A percentile compares a stretch with the other conserved stretches of the same genome.
Conservation (phyloP, 495 filamentous ascomycete genomes). For the Xylaria curta region DNA sequence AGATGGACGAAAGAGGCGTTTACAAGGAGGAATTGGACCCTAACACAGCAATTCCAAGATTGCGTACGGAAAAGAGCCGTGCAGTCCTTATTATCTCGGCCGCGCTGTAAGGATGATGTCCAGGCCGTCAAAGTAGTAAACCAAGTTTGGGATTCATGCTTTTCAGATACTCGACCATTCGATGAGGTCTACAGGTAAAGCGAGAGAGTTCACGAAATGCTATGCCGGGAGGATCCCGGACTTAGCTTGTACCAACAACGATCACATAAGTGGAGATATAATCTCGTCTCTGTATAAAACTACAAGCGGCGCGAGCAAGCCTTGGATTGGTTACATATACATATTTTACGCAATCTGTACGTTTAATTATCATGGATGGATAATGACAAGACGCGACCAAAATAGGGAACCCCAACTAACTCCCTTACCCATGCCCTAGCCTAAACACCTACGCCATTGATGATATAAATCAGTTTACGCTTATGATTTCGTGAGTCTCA, state of each 20-base stretch:
- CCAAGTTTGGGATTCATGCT: slow-evolving; percentile 97
- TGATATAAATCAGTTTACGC: slow-evolving; percentile 31
- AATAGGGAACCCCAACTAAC: slow-evolving; percentile 16
- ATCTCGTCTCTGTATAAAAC: slow-evolving; percentile 4
- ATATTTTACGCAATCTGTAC: slow-evolving; percentile 21
- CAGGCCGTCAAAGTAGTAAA: slow-evolving; percentile 90
- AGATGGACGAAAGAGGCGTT: slow-evolving; percentile 88
- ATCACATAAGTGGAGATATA: neutral
- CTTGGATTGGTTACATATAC: slow-evolving; percentile 11
- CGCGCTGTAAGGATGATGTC: slow-evolving; percentile 81
- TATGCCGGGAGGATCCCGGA: neutral
- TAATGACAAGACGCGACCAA: slow-evolving; percentile 13
- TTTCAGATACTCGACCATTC: slow-evolving; percentile 90
- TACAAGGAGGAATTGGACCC: slow-evolving; percentile 78
- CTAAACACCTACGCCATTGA: slow-evolving; percentile 30
- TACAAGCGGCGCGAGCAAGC: slow-evolving; percentile 8
- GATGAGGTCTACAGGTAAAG: slow-evolving; percentile 88
- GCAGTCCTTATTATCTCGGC: slow-evolving; percentile 73
- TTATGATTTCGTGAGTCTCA: slow-evolving; percentile 25
- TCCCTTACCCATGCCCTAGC: slow-evolving; percentile 27
- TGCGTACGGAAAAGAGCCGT: slow-evolving; percentile 85
- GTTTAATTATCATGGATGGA: slow-evolving; percentile 17
- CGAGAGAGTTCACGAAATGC: neutral
- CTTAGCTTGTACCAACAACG: slow-evolving; percentile 23
- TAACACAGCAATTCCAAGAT: slow-evolving; percentile 91